Conservation (phyloP, 768 basidiomycete species). For the Macrolepiota albuminosa region DNA sequence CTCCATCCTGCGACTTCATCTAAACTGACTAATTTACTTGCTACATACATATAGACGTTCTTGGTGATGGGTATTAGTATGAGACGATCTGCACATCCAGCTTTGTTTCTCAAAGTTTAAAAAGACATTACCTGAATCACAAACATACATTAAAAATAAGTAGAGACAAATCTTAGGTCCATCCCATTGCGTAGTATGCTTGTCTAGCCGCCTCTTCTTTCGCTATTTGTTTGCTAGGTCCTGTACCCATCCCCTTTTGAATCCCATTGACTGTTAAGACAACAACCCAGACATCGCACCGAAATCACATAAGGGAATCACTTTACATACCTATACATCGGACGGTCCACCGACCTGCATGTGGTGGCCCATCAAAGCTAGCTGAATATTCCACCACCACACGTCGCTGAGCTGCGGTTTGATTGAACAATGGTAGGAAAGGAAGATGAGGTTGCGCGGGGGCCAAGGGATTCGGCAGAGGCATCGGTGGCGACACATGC, state of each 20-base stretch:
- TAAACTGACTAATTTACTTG: too few relatives aligned
- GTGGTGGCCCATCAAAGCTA: conserved; percentile 57
- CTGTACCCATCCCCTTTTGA: conserved; percentile 59
- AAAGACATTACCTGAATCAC: background rate
- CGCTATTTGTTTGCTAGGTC: conserved; percentile 67
- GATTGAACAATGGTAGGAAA: conserved; percentile 71
- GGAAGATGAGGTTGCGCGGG: conserved; percentile 61
- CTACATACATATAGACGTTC: too few relatives aligned
- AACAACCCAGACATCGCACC: conserved; percentile 4
- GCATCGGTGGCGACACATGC: conserved; percentile 12
- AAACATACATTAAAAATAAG: background rate
- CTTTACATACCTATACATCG: conserved; percentile 58
- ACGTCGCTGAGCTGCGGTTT: conserved; percentile 63
- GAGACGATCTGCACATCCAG: background rate
- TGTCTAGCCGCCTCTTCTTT: conserved; percentile 74
- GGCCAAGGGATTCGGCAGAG: conserved; percentile 49
- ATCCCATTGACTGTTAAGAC: conserved; percentile 58
- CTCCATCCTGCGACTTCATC: too few relatives aligned
- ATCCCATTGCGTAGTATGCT: conserved; percentile 73
- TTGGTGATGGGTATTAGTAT: background rate
- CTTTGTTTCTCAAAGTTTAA: background rate
- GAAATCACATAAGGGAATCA: conserved; percentile 5
- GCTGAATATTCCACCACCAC: conserved; percentile 58
- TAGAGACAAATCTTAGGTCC: conserved; percentile 37
- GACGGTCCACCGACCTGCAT: conserved; percentile 64